Percentiles rank a stretch among this genome's conserved stretches.
These are phyloP conservation scores for Phytophthora syringae DNA, from an alignment of 352 stramenopile species.

Conservation along the genomic window DNA sequence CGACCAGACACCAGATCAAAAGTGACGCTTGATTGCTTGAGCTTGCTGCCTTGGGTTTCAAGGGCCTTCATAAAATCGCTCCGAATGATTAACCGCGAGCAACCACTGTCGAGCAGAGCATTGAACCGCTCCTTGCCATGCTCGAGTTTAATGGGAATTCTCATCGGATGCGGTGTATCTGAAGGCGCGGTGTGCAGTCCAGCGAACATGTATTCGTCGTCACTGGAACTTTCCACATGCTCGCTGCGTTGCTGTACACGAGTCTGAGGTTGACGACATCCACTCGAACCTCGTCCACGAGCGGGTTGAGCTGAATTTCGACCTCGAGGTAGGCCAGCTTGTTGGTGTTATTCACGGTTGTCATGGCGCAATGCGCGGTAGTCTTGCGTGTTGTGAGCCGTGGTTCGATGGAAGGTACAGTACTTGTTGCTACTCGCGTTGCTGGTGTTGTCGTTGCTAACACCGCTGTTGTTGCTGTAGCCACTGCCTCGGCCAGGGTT, in stretches of 20 bases:
- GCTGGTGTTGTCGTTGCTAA: background rate
- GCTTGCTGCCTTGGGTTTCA: background rate
- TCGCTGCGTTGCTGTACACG: conserved; percentile 14
- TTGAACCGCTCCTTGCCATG: background rate
- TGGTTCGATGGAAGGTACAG: conserved; percentile 11
- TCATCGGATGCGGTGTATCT: background rate
- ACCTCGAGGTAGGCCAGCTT: background rate
- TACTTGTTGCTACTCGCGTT: conserved; percentile 8
- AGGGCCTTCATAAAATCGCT: background rate
- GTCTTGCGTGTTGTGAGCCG: conserved; percentile 12
- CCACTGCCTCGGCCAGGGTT: background rate
- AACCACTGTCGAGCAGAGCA: conserved; percentile 12
- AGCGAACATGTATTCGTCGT: conserved; percentile 15
- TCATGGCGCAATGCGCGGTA: conserved; percentile 3
- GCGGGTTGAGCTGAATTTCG: background rate
- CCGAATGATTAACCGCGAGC: conserved; percentile 2
- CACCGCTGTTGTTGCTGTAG: conserved; percentile 1
- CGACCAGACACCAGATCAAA: conserved; percentile 6
- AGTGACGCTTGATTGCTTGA: background rate
- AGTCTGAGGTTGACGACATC: background rate
- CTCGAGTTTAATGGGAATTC: conserved; percentile 6
- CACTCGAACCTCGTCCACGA: background rate
- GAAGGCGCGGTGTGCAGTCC: background rate
- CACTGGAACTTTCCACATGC: background rate
- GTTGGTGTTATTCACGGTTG: conserved; percentile 9